Conservation (phyloP, 768 basidiomycete genomes). For the Daedalea quercina region DNA sequence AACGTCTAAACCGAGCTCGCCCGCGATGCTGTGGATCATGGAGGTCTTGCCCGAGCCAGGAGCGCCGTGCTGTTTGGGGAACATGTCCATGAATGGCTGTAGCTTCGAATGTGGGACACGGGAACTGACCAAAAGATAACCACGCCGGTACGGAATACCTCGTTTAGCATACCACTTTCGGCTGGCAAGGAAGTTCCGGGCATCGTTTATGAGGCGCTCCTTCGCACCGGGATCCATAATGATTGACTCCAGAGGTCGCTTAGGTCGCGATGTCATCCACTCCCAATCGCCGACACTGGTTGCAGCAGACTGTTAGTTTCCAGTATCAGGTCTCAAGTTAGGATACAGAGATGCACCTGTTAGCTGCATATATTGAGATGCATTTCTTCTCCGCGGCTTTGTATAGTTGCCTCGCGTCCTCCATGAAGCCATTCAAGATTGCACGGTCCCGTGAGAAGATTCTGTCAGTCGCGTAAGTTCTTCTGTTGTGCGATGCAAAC, state of each 20-base stretch:
- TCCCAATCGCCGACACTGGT: constrained; percentile 43
- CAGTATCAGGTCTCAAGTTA: constrained; percentile 9
- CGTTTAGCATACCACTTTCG: constrained; percentile 69
- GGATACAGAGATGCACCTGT: constrained; percentile 24
- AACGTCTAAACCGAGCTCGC: constrained; percentile 67
- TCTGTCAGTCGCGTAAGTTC: constrained; percentile 26
- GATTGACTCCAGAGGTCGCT: constrained; percentile 61
- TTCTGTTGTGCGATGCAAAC: too few relatives aligned
- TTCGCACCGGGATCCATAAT: constrained; percentile 66
- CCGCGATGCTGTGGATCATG: constrained; percentile 69
- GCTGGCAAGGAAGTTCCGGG: constrained; percentile 60
- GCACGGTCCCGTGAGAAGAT: constrained; percentile 41
- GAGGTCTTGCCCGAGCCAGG: constrained; percentile 79
- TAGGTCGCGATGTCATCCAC: constrained; percentile 49
- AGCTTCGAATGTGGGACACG: not conserved
- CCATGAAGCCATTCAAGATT: constrained; percentile 43
- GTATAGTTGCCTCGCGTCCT: constrained; percentile 49
- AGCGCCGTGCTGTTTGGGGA: constrained; percentile 45
- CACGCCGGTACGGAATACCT: constrained; percentile 77
- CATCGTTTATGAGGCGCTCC: constrained; percentile 60
- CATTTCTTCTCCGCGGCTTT: constrained; percentile 42
- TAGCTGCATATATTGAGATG: constrained; percentile 48
- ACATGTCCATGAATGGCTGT: not conserved
- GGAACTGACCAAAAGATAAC: constrained; percentile 51
- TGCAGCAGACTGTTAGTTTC: constrained; percentile 30